Base-by-base conservation (phyloP, 148 eudicot species). In the Chenopodium album region DNA sequence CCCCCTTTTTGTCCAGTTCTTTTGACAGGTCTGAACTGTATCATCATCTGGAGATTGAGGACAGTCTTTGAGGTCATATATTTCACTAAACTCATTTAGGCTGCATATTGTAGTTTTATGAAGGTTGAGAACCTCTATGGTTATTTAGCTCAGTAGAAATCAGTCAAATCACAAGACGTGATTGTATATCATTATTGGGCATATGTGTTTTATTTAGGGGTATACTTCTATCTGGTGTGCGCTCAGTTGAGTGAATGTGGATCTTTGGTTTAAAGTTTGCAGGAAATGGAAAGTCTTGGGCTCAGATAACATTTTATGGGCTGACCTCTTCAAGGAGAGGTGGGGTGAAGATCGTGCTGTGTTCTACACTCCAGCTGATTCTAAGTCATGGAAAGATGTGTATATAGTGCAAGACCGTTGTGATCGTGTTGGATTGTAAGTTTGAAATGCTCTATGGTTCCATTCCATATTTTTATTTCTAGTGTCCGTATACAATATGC, bases 341-440 rank as follows among this genome's bases (percentile, higher is more conserved):
- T 95, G 98, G 97, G 98, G 97, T 68, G 86, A 81, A 44, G 89
- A 89, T 76, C 86, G 75, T 62, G 90, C 94, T 17, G 48, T 67
- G 41, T 89, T 92, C 80, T 89, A 86, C 79, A 80, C 92, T 47
- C 94, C 92, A 71, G 19, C 65, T 47, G 82, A 84, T 72, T 87
- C 90, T 0, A 89, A 91, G 68, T 77, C 94, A n/a, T 94, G 97
- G 98, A 93, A 93, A 86, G 88, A 87, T 62, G 90, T 90, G 1
- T 94, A 87, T 73, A 86, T 84, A 77, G 93, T 90, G 69, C 98
- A 93, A 88, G 93, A 94, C 84, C 95, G 98, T 10, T 88, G 97
- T 83, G 94, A 92, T 84, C 93, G 97, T 64, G 84, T 88, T 19
- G 98, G 98, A 87, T 75, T 92, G 98, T 94, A 87, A 94, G 94